These are phyloP conservation scores for Ogataea trehaloabstinens DNA, from an alignment of 805 yeast species.

Conservation along the genomic window DNA sequence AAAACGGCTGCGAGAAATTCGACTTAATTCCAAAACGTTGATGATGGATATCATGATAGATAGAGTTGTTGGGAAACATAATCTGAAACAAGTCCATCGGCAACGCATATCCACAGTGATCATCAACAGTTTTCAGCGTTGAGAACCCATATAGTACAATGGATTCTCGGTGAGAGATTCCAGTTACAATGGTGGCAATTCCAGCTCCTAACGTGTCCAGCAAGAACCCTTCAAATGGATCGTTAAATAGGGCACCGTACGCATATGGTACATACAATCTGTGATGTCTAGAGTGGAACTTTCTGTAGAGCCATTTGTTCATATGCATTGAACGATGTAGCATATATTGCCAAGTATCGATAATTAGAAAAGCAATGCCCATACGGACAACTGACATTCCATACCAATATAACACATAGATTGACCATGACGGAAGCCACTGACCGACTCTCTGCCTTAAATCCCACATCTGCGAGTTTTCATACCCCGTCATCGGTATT, in stretches of 20 bases:
- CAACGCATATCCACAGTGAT: conserved; percentile 95
- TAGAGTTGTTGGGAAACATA: conserved; percentile 90
- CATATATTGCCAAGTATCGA: conserved; percentile 95
- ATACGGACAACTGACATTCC: conserved; percentile 62
- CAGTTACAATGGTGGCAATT: conserved; percentile 61
- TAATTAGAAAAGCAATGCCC: conserved; percentile 60
- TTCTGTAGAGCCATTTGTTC: conserved; percentile 69
- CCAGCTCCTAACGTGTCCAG: conserved; percentile 94
- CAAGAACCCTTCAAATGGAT: conserved; percentile 89
- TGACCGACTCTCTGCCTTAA: conserved; percentile 35
- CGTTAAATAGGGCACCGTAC: conserved; percentile 92
- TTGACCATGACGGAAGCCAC: conserved; percentile 44
- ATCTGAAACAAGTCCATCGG: conserved; percentile 91
- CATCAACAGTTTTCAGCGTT: conserved; percentile 95
- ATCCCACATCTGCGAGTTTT: conserved; percentile 45
- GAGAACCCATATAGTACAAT: conserved; percentile 77
- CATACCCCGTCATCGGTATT: conserved; percentile 50
- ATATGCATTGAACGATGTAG: conserved; percentile 87
- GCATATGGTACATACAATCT: conserved; percentile 94
- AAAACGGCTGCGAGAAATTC: conserved; percentile 94
- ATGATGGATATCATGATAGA: conserved; percentile 96
- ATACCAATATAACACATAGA: conserved; percentile 57
- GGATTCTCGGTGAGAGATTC: conserved; percentile 74
- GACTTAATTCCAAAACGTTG: conserved; percentile 93
- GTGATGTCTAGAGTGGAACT: conserved; percentile 94